Evolutionary conservation across 2,329 filamentous ascomycete genomes (phyloP).

Genomic region (Aspergillus tanneri): DNA sequence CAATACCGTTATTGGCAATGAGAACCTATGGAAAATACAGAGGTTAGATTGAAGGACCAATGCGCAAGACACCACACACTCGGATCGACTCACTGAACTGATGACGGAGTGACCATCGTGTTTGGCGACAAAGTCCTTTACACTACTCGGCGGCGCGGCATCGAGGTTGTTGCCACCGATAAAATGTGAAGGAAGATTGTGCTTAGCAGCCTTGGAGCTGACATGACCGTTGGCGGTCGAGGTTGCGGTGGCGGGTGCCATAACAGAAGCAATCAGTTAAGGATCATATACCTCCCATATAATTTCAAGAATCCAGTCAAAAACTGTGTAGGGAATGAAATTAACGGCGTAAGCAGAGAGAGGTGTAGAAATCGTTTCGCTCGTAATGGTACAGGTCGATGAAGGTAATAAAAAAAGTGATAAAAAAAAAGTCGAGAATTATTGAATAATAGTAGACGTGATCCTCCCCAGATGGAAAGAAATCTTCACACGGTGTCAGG

Average conservation of each 20-base stretch:
- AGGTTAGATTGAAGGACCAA: conserved; percentile 3
- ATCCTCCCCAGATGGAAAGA: neutral
- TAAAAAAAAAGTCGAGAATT: neutral
- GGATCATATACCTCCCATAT: conserved; percentile 27
- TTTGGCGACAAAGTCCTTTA: conserved; percentile 92
- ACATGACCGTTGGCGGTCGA: conserved; percentile 51
- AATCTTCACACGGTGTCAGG: conserved; percentile 1
- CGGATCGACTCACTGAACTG: conserved; percentile 86
- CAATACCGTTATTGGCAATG: conserved; percentile 99
- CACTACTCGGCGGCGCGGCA: conserved; percentile 76
- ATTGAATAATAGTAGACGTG: neutral
- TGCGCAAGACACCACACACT: too few relatives aligned
- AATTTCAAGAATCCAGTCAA: conserved; percentile 6
- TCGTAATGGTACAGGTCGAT: conserved; percentile 8
- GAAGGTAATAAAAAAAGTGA: neutral
- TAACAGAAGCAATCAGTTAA: conserved; percentile 34
- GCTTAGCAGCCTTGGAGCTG: conserved; percentile 73
- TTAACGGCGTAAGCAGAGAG: conserved; percentile 6
- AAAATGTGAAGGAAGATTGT: conserved; percentile 86
- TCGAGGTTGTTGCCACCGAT: conserved; percentile 89
- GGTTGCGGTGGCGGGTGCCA: conserved; percentile 42
- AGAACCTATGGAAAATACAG: conserved; percentile 64
- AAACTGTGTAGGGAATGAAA: conserved; percentile 1
- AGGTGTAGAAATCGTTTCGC: conserved; percentile 1
- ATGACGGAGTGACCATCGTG: conserved; percentile 97